Evolutionary conservation across 164 flowering plant species (phyloP), one percentile per base, ranked within the genome.

Genomic region (Warburgia ugandensis): DNA sequence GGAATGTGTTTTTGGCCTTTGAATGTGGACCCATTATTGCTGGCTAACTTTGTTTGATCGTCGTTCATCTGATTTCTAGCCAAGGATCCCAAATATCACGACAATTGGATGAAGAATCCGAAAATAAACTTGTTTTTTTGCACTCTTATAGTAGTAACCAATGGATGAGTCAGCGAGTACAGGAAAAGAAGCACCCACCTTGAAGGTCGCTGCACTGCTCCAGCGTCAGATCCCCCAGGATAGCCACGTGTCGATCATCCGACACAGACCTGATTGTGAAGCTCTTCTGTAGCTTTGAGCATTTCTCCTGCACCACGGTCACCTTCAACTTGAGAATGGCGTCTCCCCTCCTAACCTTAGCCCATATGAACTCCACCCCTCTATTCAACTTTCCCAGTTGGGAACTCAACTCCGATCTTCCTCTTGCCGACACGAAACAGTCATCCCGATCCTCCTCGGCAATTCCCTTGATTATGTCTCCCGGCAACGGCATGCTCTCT

Each of bases 401-500:
- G 3, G 70, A 70, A 36, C 62, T 70, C 9, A 77, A 50, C 17
- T 77, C 86, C 5, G 83, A 64, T 29, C 59, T 65, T 6, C 43
- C 72, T 29, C 67, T 76, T 6, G 59, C 56, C 29, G 44, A 10
- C 3, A 68, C 29, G 40, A 73, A 69, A 3, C 43, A 43, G 28
- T 68, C 73, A 0, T 67, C 69, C 4, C 23, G 52, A 20, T 54
- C 71, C 12, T 49, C 42, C 22, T 62, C 65, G 0, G 69, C 68
- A 14, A 77, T 44, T 7, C 81, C 83, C 68, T 72, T 75, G 17
- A 80, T 70, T 20, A 77, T 68, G 50, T 77, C 86, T 25, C 88
- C 81, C 0, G 84, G 85, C 58, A 81, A 57, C 16, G 81, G 79
- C 84, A 81, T 78, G 61, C 50, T 68, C 58, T 71, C 88, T 12